Percentiles rank a stretch among this genome's conserved stretches.
Evolutionary conservation across 495 filamentous ascomycete species (phyloP).

Genomic region (Lepidopterella palustris): DNA sequence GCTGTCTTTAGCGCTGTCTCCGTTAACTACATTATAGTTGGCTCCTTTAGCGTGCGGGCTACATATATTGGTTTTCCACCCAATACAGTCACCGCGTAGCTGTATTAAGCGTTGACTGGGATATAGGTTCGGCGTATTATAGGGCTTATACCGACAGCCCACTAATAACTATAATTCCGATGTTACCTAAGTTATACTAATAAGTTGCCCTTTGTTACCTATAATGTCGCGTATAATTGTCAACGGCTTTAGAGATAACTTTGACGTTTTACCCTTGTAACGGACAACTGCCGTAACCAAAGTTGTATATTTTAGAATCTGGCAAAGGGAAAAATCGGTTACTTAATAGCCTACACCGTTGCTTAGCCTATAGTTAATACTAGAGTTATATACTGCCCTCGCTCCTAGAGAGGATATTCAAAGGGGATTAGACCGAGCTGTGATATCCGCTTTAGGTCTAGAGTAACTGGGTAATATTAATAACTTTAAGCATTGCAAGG

Average conservation of each 20-base stretch:
- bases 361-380: background rate
- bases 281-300: background rate
- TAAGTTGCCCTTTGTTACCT: background rate
- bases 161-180: background rate
- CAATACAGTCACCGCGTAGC: background rate
- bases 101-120: background rate
- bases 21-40: background rate
- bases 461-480: constrained; percentile 1
- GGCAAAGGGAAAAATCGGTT: background rate
- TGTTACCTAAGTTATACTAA: background rate
- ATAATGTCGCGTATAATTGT: background rate
- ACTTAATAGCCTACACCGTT: background rate
- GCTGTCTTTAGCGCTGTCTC: background rate
- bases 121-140: background rate
- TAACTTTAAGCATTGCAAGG: constrained; percentile 3
- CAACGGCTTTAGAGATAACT: background rate
- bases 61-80: background rate
- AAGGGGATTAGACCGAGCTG: background rate
- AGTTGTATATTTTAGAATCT: background rate
- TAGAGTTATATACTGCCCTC: background rate
- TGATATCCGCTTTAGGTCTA: background rate
- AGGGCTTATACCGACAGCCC: background rate
- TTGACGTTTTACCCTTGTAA: background rate
- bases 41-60: background rate
- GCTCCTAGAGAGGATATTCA: background rate